Evolutionary conservation across 805 yeast genomes (phyloP).

Genomic region (Teunomyces stri): DNA sequence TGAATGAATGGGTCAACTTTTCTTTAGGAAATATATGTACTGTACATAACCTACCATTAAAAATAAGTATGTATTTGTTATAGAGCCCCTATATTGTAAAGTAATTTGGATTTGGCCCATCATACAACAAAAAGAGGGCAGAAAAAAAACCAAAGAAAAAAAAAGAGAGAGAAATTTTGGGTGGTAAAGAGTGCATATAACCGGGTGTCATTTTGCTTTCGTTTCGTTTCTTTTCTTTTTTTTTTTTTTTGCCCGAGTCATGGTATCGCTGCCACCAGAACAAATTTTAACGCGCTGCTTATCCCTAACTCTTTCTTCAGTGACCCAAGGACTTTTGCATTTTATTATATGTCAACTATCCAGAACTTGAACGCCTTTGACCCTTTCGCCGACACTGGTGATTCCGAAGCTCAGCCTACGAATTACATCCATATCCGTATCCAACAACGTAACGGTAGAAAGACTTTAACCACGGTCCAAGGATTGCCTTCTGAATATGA

Average conservation of each 20-base stretch:
- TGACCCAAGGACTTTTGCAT: slow-evolving; percentile 1
- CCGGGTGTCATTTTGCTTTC: background rate
- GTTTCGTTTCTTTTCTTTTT: background rate
- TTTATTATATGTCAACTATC: slow-evolving; percentile 72
- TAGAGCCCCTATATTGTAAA: background rate
- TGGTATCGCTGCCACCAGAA: background rate
- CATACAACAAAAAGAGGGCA: background rate
- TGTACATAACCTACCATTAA: too few species aligned
- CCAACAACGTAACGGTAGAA: slow-evolving; percentile 99
- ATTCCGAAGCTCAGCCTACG: slow-evolving; percentile 94
- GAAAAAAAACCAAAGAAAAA: background rate
- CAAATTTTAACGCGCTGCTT: background rate
- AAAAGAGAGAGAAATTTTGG: background rate
- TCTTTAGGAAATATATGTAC: too few species aligned
- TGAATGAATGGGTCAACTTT: too few species aligned
- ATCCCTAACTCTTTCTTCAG: slow-evolving; percentile 1
- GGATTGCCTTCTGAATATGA: slow-evolving; percentile 96
- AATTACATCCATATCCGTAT: slow-evolving; percentile 97
- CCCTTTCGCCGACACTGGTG: slow-evolving; percentile 99
- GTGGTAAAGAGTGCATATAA: background rate
- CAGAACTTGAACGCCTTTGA: slow-evolving; percentile 81
- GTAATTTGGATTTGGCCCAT: background rate
- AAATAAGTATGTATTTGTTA: too few species aligned
- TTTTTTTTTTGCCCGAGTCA: background rate
- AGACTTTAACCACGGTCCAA: slow-evolving; percentile 96